Evolutionary conservation across 441 rosid species (phyloP).

Genomic region (Theobroma grandiflorum): DNA sequence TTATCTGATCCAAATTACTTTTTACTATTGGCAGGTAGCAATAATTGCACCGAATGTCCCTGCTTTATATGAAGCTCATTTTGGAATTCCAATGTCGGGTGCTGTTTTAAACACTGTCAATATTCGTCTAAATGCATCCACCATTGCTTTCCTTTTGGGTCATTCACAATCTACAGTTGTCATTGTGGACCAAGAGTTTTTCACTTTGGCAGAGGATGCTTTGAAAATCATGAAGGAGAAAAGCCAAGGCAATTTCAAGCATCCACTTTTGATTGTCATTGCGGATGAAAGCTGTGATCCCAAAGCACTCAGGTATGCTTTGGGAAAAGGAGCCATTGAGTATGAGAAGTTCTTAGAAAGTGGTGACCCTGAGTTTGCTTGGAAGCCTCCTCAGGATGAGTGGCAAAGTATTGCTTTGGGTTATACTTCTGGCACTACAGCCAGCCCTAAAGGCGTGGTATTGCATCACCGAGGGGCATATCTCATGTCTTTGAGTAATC

Average conservation of each 20-base stretch:
- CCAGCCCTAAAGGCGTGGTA: constrained; percentile 90
- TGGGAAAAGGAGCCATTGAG: constrained; percentile 72
- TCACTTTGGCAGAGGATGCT: constrained; percentile 73
- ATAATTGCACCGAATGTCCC: constrained; percentile 86
- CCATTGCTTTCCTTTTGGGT: constrained; percentile 78
- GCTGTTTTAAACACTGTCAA: constrained; percentile 81
- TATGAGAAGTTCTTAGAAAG: constrained; percentile 72
- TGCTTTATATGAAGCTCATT: constrained; percentile 86
- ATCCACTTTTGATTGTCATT: constrained; percentile 72
- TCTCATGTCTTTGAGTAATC: constrained; percentile 69
- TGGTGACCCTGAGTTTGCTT: constrained; percentile 72
- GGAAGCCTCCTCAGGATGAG: constrained; percentile 86
- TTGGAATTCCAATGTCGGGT: constrained; percentile 94
- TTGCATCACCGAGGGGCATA: constrained; percentile 89
- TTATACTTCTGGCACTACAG: constrained; percentile 95
- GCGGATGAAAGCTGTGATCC: constrained; percentile 80
- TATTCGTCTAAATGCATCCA: constrained; percentile 73
- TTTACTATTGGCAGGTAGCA: constrained; percentile 64
- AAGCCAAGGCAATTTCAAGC: constrained; percentile 52
- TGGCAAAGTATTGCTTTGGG: constrained; percentile 92
- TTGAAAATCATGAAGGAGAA: constrained; percentile 63
- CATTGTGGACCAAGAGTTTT: constrained; percentile 87
- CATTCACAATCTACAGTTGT: constrained; percentile 74
- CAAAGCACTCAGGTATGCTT: constrained; percentile 51
- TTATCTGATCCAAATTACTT: not conserved